Evolutionary conservation across 2,329 filamentous ascomycete species (phyloP), one percentile per base, ranked within the genome.

Genomic region (Hymenoscyphus albidus): DNA sequence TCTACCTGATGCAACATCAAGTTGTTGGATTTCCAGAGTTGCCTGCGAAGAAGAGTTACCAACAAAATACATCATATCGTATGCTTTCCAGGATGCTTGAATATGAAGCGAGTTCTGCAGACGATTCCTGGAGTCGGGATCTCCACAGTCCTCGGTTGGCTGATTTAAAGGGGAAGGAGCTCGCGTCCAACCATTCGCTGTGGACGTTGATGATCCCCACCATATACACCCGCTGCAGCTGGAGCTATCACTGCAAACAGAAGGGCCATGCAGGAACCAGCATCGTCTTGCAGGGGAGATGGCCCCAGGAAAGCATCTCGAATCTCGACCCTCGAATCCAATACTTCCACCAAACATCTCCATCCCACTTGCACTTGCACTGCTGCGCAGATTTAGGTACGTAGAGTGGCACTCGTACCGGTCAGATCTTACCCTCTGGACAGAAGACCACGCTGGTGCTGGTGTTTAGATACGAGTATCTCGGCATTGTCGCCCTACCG

Each of bases 211-310:
- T 35, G 35, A 35, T 35, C 35, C 35, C 35, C 35, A 35, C 35
- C 27, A 27, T 27, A 27, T 27, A n/a, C 44, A 51, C 44, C 48
- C 1, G 44, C 48, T 27, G 18, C 42, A 16, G n/a, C 42, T 22
- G 48, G n/a, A 22, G 48, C 48, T 18, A 54, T 22, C 44, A 51
- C n/a, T 3, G 22, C 44, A 51, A 18, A 18, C 22, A 54, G 48
- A 27, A 27, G 27, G 27, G 48, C 48, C 48, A 54, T 54, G 48
- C 48, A 54, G 48, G 48, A 54, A 54, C 48, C 48, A 54, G 18
- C 48, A 54, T 27, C 48, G 1, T 10, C 3, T 54, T 22, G n/a
- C 48, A 54, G 48, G 48, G 48, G 48, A 18, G 22, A 22, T 54
- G 9, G 48, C 44, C 18, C 44, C 18, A 10, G n/a, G 18, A 10